Evolutionary conservation across 2,329 filamentous ascomycete species (phyloP), one percentile per base, ranked within the genome.

Genomic region (Neobulgaria alba): DNA sequence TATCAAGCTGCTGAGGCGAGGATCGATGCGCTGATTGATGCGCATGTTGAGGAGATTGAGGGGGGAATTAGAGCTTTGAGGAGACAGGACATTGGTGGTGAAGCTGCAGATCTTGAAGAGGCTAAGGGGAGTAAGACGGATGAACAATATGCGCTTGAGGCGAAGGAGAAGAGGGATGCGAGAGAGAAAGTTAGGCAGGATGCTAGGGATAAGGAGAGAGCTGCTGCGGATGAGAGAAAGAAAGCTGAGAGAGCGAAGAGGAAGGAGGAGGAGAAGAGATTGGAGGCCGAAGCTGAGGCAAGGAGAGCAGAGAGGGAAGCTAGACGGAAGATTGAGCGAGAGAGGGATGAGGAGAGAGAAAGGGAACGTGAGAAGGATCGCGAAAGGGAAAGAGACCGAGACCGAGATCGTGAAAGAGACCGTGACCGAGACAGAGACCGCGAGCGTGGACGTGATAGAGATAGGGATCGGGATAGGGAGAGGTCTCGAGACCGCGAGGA

Each of bases 1-100:
- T 92, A 90, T 54, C 76, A 81, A 45, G 75, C 76, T 51, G 82
- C 82, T 0, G 77, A 85, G 52, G 69, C 72, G 5, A 74, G 79
- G 36, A 77, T 89, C 36, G 74, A 79, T 45, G 67, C 72, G 19
- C 67, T 87, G 44, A 82, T 90, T 43, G 77, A 85, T 54, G 57
- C 65, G 39, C 62, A 70, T 48, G 70, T 79, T 34, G 67, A 67
- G 8, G 73, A 77, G 18, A 85, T 87, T 43, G 80, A 87, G 56
- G 67, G 71, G 18, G 76, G 77, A 36, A 77, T 90, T 56, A 77
- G 85, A 45, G 75, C 80, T 49, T 72, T 85, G 36, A 72, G 85
- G 17, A 68, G 71, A 14, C 68, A 69, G 10, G 82, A 87, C 43
- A 74, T 89, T 47, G 85, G 85, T 18, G 70, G 75, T 31, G 81